Evolutionary conservation across 495 filamentous ascomycete genomes (phyloP), one percentile per base, ranked within the genome.

Genomic region (Beverwykella pulmonaria): DNA sequence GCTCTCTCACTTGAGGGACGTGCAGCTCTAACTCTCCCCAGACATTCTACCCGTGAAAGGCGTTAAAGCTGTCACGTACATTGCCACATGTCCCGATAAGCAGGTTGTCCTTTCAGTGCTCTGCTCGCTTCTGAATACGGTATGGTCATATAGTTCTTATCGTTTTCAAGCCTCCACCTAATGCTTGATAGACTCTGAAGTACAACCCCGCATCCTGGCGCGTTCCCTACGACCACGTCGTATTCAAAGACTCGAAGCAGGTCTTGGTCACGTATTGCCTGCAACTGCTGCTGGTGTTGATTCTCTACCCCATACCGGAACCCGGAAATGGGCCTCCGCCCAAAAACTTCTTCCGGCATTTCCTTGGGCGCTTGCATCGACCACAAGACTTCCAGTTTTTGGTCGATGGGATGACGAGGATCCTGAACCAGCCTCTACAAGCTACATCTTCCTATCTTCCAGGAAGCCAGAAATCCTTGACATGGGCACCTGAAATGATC

Each of bases 301-400:
- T 97, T 4, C 77, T 98, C 2, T 99, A 99, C 75, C 92, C 95
- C 10, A 89, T 97, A 53, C 94, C 95, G 0, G 91, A 95, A 73
- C 83, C 86, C 52, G 81, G 85, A 23, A 80, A 82, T 55, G 83
- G 83, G 14, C 41, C 72, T 19, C 80, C 83, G 2, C 86, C 88
- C 5, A 96, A 96, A 80, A 99, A 98, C 74, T 91, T 87, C 71
- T 96, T 92, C 75, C 89, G 93, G 10, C 91, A 97, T 79, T 96
- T 93, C 71, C 87, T 97, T 27, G 92, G 94, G 39, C 83, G 93
- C 52, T 76, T 99, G 53, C 94, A 99, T 77, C 84, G 94, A 52
- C 90, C 93, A 9, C 91, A 97, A 73, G 94, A 99, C 73, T 98
- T 99, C 76, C 94, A 99, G 76, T 98, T 98, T 75, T 85, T 98